These are phyloP conservation scores for Exophiala oligosperma DNA, from an alignment of 2,329 filamentous ascomycete genomes.

Conservation along the genomic window DNA sequence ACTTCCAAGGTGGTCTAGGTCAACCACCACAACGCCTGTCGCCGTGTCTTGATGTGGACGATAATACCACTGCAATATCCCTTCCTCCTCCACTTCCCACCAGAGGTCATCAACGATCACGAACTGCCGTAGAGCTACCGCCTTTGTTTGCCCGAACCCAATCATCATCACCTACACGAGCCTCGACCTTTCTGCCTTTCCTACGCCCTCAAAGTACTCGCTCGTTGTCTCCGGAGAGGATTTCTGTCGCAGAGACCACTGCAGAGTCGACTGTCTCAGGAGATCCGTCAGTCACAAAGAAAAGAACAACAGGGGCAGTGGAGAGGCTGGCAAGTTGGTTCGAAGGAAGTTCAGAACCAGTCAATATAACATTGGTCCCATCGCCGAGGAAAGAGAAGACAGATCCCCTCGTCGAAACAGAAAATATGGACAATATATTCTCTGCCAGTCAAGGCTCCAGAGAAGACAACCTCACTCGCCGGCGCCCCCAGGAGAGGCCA, in stretches of 20 bases:
- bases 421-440: conserved; percentile 21
- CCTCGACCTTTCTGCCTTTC: conserved; percentile 28
- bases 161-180: conserved; percentile 26
- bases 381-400: conserved; percentile 32
- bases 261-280: conserved; percentile 7
- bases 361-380: conserved; percentile 44
- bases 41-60: conserved; percentile 9
- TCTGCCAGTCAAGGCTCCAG: conserved; percentile 16
- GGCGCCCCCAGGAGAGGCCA: conserved; percentile 28
- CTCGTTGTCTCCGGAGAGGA: conserved; percentile 26
- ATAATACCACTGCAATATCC: conserved; percentile 12
- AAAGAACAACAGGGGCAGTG: conserved; percentile 7
- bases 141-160: conserved; percentile 19
- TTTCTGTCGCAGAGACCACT: conserved; percentile 13
- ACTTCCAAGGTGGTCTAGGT: conserved; percentile 13
- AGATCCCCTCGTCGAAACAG: conserved; percentile 23
- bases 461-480: conserved; percentile 22
- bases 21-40: conserved; percentile 9
- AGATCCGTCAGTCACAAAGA: conserved; percentile 19
- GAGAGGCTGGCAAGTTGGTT: conserved; percentile 51
- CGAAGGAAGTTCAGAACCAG: conserved; percentile 52
- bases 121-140: conserved; percentile 25
- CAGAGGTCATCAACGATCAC: conserved; percentile 25
- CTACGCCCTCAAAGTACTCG: conserved; percentile 21
- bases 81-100: conserved; percentile 24